Percentiles rank a stretch among this genome's conserved stretches.
These are phyloP conservation scores for Echinochloa phyllopogon DNA, from an alignment of 176 grass and related monocot species.

Conservation along the genomic window DNA sequence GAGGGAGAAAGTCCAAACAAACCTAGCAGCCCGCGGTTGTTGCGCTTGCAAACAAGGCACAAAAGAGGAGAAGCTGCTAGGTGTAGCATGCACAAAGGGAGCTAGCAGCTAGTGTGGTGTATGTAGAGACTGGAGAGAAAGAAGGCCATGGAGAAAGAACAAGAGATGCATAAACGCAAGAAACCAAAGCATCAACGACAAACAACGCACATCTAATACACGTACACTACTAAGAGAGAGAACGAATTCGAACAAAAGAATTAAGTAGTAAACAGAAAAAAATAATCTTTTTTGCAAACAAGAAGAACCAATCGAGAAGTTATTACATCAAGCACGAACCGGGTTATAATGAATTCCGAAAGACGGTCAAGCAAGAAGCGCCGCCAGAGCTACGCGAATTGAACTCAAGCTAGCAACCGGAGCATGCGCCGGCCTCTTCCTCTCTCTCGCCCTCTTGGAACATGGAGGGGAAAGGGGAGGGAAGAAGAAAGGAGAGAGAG, in stretches of 20 bases:
- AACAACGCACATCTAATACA: background rate
- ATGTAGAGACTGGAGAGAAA: background rate
- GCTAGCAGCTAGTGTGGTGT: background rate
- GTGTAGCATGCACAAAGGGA: background rate
- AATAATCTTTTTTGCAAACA: background rate
- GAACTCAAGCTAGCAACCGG: constrained; percentile 12
- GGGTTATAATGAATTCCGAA: background rate
- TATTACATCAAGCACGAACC: background rate
- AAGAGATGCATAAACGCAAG: background rate
- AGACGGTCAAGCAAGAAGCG: background rate
- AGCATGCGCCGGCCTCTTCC: background rate
- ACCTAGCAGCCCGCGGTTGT: background rate
- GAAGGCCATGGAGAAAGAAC: background rate
- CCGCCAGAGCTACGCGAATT: fast-evolving
- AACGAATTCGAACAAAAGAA: background rate
- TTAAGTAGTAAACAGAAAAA: background rate
- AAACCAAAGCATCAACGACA: background rate
- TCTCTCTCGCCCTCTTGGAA: background rate
- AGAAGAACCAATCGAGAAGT: background rate
- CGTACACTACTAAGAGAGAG: background rate
- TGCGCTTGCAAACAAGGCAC: constrained; percentile 38
- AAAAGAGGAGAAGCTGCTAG: constrained; percentile 1
- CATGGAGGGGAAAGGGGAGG: background rate
- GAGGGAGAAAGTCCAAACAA: constrained; percentile 23
- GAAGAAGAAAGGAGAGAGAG: background rate